A percentile compares a stretch with the other conserved stretches of the same genome.
phyloP scores from a whole-genome alignment of 805 yeast species.

The Starmera quercuum region DNA sequence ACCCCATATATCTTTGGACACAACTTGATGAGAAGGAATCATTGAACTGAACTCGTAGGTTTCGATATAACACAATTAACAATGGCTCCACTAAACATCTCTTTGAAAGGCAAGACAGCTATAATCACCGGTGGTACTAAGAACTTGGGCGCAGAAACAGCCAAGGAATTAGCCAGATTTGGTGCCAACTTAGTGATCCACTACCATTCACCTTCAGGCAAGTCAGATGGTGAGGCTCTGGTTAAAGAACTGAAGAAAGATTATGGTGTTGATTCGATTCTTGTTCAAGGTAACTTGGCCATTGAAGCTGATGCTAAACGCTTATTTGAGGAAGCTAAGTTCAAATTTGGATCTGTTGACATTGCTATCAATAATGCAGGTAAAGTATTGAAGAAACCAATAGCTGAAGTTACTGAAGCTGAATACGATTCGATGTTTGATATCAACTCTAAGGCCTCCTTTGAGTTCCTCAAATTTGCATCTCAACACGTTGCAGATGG shows the following conservation, averaged over 20 bases:
- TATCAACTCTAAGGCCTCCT: conserved; percentile 52
- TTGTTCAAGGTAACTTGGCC: conserved; percentile 16
- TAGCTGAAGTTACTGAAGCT: conserved; percentile 40
- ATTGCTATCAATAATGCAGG: conserved; percentile 66
- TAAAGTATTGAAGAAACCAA: conserved; percentile 54
- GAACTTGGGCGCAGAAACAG: conserved; percentile 49
- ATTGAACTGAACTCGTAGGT: too few species aligned
- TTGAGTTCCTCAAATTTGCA: conserved; percentile 52
- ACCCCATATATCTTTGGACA: too few species aligned
- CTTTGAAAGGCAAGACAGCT: conserved; percentile 39
- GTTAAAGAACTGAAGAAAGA: conserved; percentile 27
- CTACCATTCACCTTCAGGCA: conserved; percentile 39
- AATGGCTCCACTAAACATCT: conserved; percentile 17
- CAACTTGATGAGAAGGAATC: too few species aligned
- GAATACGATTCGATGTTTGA: conserved; percentile 50
- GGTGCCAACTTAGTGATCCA: conserved; percentile 50
- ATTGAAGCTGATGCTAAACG: conserved; percentile 32
- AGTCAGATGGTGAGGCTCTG: conserved; percentile 27
- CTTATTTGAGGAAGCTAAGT: conserved; percentile 38
- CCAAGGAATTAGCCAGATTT: conserved; percentile 43
- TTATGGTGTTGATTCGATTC: conserved; percentile 30
- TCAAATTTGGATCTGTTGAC: conserved; percentile 43
- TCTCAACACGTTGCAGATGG: conserved; percentile 39
- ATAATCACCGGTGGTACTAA: conserved; percentile 56
- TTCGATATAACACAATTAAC: too few species aligned